Conservation (phyloP, 148 eudicot genomes). For the Hydrangea macrophylla region DNA sequence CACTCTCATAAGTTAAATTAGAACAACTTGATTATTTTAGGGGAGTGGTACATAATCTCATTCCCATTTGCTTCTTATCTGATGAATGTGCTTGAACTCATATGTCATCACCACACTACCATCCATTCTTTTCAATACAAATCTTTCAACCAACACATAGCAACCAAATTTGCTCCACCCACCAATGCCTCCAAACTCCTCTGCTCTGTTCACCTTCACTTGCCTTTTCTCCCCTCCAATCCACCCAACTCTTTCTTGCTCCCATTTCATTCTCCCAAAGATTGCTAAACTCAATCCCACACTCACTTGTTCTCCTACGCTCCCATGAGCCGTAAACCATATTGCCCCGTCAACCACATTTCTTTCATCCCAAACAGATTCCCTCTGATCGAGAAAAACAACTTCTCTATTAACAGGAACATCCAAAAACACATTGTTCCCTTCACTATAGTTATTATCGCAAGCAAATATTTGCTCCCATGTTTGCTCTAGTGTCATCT, state of each 20-base stretch:
- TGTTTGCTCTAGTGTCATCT: constrained; percentile 39
- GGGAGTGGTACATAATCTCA: constrained; percentile 12
- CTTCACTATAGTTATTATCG: too few relatives aligned
- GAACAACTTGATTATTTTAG: too few relatives aligned
- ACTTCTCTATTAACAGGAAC: constrained; percentile 28
- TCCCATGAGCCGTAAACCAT: constrained; percentile 36
- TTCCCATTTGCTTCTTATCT: constrained; percentile 47
- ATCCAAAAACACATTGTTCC: constrained; percentile 26
- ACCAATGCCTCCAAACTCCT: constrained; percentile 29
- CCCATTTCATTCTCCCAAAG: constrained; percentile 42
- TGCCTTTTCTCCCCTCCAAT: constrained; percentile 29
- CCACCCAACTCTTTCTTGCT: constrained; percentile 47
- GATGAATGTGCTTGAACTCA: constrained; percentile 46
- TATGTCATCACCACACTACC: constrained; percentile 43
- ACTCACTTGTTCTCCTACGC: constrained; percentile 14
- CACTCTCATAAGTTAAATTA: too few relatives aligned
- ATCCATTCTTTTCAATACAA: constrained; percentile 51
- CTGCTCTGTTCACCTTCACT: constrained; percentile 34
- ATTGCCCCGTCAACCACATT: constrained; percentile 23
- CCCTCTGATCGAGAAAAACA: constrained; percentile 26
- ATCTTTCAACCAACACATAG: constrained; percentile 61
- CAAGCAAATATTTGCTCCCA: too few relatives aligned
- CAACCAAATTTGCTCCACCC: constrained; percentile 55
- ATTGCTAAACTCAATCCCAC: constrained; percentile 37
- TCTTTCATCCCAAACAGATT: constrained; percentile 32